phyloP scores from a whole-genome alignment of 2,329 filamentous ascomycete genomes.

The Ramularia endophylla region DNA sequence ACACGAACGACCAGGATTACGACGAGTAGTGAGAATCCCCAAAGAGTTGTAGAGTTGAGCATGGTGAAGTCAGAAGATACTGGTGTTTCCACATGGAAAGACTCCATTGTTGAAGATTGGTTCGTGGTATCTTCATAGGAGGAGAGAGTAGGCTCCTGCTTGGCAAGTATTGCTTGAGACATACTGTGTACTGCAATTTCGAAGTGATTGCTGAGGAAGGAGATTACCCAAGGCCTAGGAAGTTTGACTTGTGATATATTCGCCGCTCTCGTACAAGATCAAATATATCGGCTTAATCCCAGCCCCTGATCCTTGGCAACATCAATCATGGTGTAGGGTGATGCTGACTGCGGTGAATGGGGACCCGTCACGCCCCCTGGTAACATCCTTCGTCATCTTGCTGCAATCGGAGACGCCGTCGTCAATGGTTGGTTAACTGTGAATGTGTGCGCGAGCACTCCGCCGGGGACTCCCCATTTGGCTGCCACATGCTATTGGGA shows the following conservation, averaged over 20 bases:
- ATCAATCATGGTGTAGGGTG: not conserved
- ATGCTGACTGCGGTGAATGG: conserved; percentile 1
- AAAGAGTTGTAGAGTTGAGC: not conserved
- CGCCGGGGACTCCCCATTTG: too few species aligned
- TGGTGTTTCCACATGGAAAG: not conserved
- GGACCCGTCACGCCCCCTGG: not conserved
- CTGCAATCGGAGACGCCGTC: too few species aligned
- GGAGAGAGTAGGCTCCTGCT: not conserved
- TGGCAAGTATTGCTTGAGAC: not conserved
- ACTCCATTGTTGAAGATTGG: not conserved
- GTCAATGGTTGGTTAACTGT: too few species aligned
- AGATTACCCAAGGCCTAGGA: not conserved
- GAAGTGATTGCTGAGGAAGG: not conserved
- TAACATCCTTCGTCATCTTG: too few species aligned
- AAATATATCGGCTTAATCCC: too few species aligned
- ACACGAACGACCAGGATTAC: not conserved
- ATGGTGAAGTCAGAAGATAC: not conserved
- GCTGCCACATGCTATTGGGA: too few species aligned
- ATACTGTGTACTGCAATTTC: too few species aligned
- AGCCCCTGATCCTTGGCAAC: too few species aligned
- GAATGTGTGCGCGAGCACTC: too few species aligned
- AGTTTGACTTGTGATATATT: not conserved
- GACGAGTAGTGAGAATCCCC: conserved; percentile 1
- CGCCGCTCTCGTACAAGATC: too few species aligned
- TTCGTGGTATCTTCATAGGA: not conserved